phyloP scores from a whole-genome alignment of 2,329 filamentous ascomycete species.

The Fusarium solani-melongenae region DNA sequence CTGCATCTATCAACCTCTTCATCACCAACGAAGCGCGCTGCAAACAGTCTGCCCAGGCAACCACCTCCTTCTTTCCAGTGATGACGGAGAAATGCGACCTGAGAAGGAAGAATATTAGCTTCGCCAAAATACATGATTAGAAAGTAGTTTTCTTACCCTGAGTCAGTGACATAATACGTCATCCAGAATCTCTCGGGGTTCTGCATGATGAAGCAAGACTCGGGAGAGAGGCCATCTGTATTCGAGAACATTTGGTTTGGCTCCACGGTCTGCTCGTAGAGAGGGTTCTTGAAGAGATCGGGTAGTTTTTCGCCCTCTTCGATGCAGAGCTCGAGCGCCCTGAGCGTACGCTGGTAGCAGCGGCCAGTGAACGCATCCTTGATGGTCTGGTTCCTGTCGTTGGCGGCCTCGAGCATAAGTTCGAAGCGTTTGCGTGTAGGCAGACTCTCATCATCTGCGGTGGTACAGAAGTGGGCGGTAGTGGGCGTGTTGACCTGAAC shows the following conservation, averaged over 20 bases:
- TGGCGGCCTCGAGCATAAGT: slow-evolving; percentile 20
- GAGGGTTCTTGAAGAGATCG: slow-evolving; percentile 16
- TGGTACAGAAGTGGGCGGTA: slow-evolving; percentile 9
- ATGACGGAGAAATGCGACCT: slow-evolving; percentile 22
- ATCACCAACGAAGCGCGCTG: slow-evolving; percentile 21
- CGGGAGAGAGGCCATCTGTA: slow-evolving; percentile 22
- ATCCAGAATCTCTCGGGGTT: slow-evolving; percentile 24
- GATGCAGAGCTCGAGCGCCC: slow-evolving; percentile 17
- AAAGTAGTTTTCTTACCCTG: slow-evolving; percentile 4
- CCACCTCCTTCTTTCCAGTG: slow-evolving; percentile 16
- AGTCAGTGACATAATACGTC: slow-evolving; percentile 26
- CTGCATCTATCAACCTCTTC: slow-evolving; percentile 23
- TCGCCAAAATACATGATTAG: not conserved
- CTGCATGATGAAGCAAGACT: slow-evolving; percentile 31
- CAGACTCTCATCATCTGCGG: slow-evolving; percentile 17
- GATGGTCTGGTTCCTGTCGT: slow-evolving; percentile 19
- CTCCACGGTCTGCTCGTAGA: slow-evolving; percentile 22
- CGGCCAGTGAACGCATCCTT: slow-evolving; percentile 20
- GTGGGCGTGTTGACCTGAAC: slow-evolving; percentile 20
- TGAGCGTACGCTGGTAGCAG: slow-evolving; percentile 21
- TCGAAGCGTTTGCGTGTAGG: not conserved
- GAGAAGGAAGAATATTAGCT: not conserved
- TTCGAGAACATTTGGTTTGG: slow-evolving; percentile 26
- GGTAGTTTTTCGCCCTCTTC: slow-evolving; percentile 8
- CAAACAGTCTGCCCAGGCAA: slow-evolving; percentile 12